Percentiles rank a stretch among this genome's conserved stretches.
These are phyloP conservation scores for Pseudogymnoascus sp. DNA, from an alignment of 2,329 filamentous ascomycete species.

Conservation along the genomic window DNA sequence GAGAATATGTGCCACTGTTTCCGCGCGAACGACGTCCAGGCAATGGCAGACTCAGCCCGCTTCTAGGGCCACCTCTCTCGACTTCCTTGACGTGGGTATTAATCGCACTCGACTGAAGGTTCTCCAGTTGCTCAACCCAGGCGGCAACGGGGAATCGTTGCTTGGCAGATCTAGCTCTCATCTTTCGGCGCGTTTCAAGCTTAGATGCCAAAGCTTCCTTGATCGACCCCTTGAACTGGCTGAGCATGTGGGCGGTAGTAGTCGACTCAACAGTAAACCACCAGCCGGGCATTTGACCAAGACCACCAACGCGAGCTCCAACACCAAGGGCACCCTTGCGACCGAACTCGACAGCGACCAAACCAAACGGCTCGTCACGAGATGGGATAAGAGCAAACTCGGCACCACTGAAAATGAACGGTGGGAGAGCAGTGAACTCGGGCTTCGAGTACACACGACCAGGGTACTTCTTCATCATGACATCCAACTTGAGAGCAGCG, in stretches of 20 bases:
- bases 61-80: constrained; percentile 1
- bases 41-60: background rate
- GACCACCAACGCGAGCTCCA: constrained; percentile 55
- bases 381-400: constrained; percentile 62
- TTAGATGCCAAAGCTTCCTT: constrained; percentile 51
- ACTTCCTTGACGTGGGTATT: constrained; percentile 33
- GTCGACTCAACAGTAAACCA: constrained; percentile 63
- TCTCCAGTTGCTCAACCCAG: constrained; percentile 57
- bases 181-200: constrained; percentile 45
- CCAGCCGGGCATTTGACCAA: constrained; percentile 65
- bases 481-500: constrained; percentile 54
- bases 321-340: constrained; percentile 60
- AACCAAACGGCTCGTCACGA: constrained; percentile 59
- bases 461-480: constrained; percentile 57
- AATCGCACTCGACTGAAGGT: constrained; percentile 52
- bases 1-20: constrained; percentile 3
- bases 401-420: constrained; percentile 58
- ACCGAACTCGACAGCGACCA: constrained; percentile 62
- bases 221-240: constrained; percentile 58
- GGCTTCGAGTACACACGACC: constrained; percentile 59
- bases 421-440: constrained; percentile 58
- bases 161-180: constrained; percentile 56
- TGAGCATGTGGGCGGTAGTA: constrained; percentile 52
- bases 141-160: constrained; percentile 60
- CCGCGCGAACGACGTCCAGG: background rate